Percentiles rank a stretch among this genome's conserved stretches.
These are phyloP conservation scores for Candida succiphila DNA, from an alignment of 805 yeast species.

Conservation along the genomic window DNA sequence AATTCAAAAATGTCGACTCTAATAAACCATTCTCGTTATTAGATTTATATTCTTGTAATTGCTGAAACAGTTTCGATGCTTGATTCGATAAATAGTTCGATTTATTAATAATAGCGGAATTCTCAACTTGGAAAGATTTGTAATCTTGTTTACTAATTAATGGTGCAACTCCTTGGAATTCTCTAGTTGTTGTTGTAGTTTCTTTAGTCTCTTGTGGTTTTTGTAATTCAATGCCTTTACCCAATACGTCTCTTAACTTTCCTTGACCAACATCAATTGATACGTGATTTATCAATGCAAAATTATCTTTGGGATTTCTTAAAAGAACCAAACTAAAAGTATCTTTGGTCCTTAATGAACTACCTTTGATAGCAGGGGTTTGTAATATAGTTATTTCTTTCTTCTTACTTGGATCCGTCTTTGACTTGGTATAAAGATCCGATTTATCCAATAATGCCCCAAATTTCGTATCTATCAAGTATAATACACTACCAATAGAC, in stretches of 20 bases:
- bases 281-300: slow-evolving; percentile 31
- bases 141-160: slow-evolving; percentile 9
- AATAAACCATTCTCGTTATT: slow-evolving; percentile 17
- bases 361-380: slow-evolving; percentile 31
- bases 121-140: slow-evolving; percentile 12
- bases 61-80: slow-evolving; percentile 17
- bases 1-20: slow-evolving; percentile 20
- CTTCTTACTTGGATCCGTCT: slow-evolving; percentile 4
- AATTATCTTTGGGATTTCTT: slow-evolving; percentile 31
- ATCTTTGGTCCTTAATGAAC: slow-evolving; percentile 26
- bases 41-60: slow-evolving; percentile 13
- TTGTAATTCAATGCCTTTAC: slow-evolving; percentile 36
- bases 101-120: slow-evolving; percentile 13
- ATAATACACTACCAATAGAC: slow-evolving; percentile 27
- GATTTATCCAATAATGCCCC: slow-evolving; percentile 25
- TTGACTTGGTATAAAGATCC: slow-evolving; percentile 21
- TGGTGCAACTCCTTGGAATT: slow-evolving; percentile 2
- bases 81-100: slow-evolving; percentile 12
- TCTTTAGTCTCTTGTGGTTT: background rate
- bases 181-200: background rate
- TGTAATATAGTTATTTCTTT: slow-evolving; percentile 19
- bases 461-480: slow-evolving; percentile 34
- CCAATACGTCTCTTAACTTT: slow-evolving; percentile 58
- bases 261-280: slow-evolving; percentile 57
- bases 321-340: slow-evolving; percentile 33